Percentiles rank a stretch among this genome's conserved stretches.
phyloP scores from a whole-genome alignment of 306 rosid species.

The Datisca glomerata region DNA sequence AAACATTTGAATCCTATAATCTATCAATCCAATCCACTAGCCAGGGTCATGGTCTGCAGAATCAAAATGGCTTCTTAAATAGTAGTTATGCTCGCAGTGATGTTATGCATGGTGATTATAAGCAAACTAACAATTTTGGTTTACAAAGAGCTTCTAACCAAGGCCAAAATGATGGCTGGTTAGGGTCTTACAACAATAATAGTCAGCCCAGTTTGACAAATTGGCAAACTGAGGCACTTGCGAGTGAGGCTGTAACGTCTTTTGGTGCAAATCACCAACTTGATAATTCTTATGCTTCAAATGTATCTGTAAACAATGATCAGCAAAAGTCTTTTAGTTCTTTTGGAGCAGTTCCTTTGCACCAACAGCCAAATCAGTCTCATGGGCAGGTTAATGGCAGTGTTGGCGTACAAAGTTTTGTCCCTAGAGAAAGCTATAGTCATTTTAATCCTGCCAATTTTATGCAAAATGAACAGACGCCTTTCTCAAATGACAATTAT shows the following conservation, averaged over 20 bases:
- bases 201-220: constrained; percentile 33
- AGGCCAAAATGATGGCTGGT: constrained; percentile 40
- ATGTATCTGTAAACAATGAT: constrained; percentile 20
- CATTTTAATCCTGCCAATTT: constrained; percentile 40
- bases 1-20: constrained; percentile 41
- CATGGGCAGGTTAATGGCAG: constrained; percentile 36
- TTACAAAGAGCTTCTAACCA: constrained; percentile 27
- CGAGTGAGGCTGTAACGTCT: constrained; percentile 17
- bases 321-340: constrained; percentile 40
- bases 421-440: constrained; percentile 21
- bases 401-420: constrained; percentile 29
- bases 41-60: constrained; percentile 26
- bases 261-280: constrained; percentile 36
- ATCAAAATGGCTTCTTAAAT: constrained; percentile 36
- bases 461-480: constrained; percentile 25
- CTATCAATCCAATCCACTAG: constrained; percentile 32
- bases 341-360: constrained; percentile 34
- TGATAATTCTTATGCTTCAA: constrained; percentile 32
- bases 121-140: constrained; percentile 27
- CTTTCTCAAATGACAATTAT: constrained; percentile 32
- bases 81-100: constrained; percentile 14
- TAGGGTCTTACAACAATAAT: constrained; percentile 20
- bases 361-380: constrained; percentile 34
- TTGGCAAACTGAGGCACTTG: constrained; percentile 23
- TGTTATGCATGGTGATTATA: constrained; percentile 21